phyloP scores from a whole-genome alignment of 495 filamentous ascomycete genomes.

The Podospora fimiseda region DNA sequence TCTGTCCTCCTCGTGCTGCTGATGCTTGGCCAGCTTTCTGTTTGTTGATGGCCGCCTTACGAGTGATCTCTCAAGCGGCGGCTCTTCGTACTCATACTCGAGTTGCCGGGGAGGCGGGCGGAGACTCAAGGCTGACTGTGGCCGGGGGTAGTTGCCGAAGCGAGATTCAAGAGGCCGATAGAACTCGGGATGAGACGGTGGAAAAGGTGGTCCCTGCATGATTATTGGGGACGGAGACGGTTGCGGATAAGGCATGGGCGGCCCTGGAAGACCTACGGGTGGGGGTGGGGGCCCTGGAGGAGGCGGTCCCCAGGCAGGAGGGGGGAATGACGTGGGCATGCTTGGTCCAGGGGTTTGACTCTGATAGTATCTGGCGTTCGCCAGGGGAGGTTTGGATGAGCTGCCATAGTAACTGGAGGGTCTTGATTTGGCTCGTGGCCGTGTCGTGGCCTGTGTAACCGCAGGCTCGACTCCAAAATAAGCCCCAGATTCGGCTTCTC shows the following conservation, averaged over 20 bases:
- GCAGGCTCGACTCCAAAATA: conserved; percentile 34
- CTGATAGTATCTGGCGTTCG: conserved; percentile 23
- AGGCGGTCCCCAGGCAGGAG: conserved; percentile 4
- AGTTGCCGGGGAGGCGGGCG: conserved; percentile 24
- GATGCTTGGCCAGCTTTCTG: conserved; percentile 30
- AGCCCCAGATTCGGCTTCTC: conserved; percentile 26
- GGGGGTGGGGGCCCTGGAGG: conserved; percentile 20
- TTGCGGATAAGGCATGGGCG: conserved; percentile 8
- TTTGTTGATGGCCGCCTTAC: conserved; percentile 32
- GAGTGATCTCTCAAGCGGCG: conserved; percentile 22
- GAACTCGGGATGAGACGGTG: conserved; percentile 28
- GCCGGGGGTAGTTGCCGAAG: conserved; percentile 32
- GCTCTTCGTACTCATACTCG: conserved; percentile 30
- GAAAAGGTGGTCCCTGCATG: conserved; percentile 14
- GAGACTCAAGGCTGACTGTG: conserved; percentile 39
- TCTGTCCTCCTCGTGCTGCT: conserved; percentile 30
- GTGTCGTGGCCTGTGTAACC: conserved; percentile 28
- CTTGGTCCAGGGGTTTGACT: conserved; percentile 12
- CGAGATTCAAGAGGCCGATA: conserved; percentile 29
- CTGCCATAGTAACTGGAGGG: conserved; percentile 37
- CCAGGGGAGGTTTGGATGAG: conserved; percentile 22
- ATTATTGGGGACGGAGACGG: conserved; percentile 18
- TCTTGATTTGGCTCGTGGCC: conserved; percentile 36
- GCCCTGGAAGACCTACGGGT: background rate
- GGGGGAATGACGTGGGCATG: conserved; percentile 13